Conservation (phyloP, 306 rosid species). For the Sicyos edulis region DNA sequence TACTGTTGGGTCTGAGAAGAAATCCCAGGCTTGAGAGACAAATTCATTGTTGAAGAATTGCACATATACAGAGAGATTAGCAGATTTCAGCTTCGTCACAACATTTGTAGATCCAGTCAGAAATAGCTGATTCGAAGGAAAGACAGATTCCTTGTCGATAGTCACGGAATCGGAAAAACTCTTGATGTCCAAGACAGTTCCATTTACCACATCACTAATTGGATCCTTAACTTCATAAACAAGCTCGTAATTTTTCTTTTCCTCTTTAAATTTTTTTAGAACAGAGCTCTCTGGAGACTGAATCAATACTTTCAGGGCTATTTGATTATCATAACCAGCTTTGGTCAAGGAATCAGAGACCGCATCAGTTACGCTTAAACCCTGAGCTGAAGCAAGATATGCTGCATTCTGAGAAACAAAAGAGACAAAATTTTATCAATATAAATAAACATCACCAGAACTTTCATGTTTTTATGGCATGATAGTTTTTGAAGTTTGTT, state of each 20-base stretch:
- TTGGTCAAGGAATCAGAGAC: constrained; percentile 47
- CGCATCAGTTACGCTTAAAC: constrained; percentile 47
- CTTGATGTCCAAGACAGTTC: constrained; percentile 57
- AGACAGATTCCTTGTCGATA: constrained; percentile 50
- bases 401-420: constrained; percentile 62
- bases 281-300: constrained; percentile 77
- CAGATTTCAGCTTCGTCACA: constrained; percentile 35
- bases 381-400: constrained; percentile 51
- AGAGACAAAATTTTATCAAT: constrained; percentile 6
- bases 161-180: constrained; percentile 58
- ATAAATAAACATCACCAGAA: background rate
- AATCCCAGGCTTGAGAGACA: constrained; percentile 85
- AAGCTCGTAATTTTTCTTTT: constrained; percentile 45
- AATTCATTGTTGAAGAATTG: constrained; percentile 86
- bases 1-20: constrained; percentile 75
- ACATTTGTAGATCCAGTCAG: constrained; percentile 28
- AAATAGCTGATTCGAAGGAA: constrained; percentile 27
- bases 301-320: constrained; percentile 51
- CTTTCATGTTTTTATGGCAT: background rate
- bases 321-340: constrained; percentile 59
- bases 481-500: background rate
- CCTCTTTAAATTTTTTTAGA: constrained; percentile 45
- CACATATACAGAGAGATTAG: constrained; percentile 60
- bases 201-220: constrained; percentile 37
- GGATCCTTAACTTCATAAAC: constrained; percentile 59